Percentiles rank a stretch among this genome's conserved stretches.
Evolutionary conservation across 352 stramenopile species (phyloP).

Genomic region (Phytophthora multivora): DNA sequence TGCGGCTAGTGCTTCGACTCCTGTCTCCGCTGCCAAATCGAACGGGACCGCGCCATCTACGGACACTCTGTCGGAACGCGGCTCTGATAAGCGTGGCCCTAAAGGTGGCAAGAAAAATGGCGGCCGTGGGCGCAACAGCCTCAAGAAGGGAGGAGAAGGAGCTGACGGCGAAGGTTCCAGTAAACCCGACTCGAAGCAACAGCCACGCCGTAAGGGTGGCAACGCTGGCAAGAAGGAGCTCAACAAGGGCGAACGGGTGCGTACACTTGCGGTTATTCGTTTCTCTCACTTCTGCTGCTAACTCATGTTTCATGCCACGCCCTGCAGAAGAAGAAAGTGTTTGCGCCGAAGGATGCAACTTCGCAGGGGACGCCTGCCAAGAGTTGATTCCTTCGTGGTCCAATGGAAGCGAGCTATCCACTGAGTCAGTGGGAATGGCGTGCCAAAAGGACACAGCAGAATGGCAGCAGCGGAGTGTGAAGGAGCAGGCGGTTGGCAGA

Average conservation of each 20-base stretch:
- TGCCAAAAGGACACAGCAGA: slow-evolving; percentile 16
- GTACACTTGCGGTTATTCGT: not conserved
- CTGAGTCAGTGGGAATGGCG: slow-evolving; percentile 10
- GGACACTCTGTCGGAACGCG: slow-evolving; percentile 15
- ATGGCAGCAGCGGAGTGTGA: slow-evolving; percentile 17
- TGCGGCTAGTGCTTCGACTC: slow-evolving; percentile 2
- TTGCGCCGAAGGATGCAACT: slow-evolving; percentile 60
- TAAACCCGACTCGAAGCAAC: slow-evolving; percentile 32
- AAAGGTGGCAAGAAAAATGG: slow-evolving; percentile 36
- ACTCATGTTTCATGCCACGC: not conserved
- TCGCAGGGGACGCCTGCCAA: slow-evolving; percentile 39
- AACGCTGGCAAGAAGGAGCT: slow-evolving; percentile 41
- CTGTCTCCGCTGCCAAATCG: slow-evolving; percentile 1
- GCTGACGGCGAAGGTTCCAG: slow-evolving; percentile 20
- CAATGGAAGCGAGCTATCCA: slow-evolving; percentile 11
- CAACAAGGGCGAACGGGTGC: slow-evolving; percentile 37
- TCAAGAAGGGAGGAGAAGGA: slow-evolving; percentile 38
- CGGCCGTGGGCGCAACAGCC: slow-evolving; percentile 33
- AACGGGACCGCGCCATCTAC: slow-evolving; percentile 15
- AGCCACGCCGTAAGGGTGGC: slow-evolving; percentile 34
- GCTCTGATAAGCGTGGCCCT: slow-evolving; percentile 26
- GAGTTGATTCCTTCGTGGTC: slow-evolving; percentile 32
- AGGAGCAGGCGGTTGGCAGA: slow-evolving; percentile 22
- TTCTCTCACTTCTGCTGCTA: not conserved
- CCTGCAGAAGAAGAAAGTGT: slow-evolving; percentile 69